These are phyloP conservation scores for Rhizopus arrhizus DNA, from an alignment of 371 early-diverging fungal genomes.

Conservation along the genomic window DNA sequence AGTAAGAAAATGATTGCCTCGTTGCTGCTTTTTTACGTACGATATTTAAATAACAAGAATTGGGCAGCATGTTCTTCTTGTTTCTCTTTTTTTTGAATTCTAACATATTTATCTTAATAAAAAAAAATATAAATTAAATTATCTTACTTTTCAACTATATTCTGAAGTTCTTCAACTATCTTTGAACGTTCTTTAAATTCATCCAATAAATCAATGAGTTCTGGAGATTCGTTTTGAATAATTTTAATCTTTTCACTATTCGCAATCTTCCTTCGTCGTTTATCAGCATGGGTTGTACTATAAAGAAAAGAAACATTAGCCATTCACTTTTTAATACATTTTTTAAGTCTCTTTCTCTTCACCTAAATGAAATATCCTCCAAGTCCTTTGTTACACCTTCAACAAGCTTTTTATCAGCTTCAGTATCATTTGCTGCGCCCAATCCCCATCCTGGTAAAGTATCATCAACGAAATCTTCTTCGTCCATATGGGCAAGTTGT, in stretches of 20 bases:
- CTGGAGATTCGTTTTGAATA: conserved; percentile 80
- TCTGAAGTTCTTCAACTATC: conserved; percentile 36
- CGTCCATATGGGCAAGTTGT: conserved; percentile 74
- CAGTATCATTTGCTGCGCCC: conserved; percentile 39
- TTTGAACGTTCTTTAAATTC: conserved; percentile 72
- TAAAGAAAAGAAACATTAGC: too few relatives aligned
- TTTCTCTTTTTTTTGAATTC: conserved; percentile 19
- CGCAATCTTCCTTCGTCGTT: conserved; percentile 60
- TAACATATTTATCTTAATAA: conserved; percentile 1
- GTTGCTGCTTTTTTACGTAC: conserved; percentile 22
- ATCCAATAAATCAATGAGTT: conserved; percentile 74
- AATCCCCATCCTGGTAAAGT: conserved; percentile 48
- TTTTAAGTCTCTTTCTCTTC: conserved; percentile 4
- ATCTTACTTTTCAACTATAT: conserved; percentile 36
- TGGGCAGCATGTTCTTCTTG: conserved; percentile 31
- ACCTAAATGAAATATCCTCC: conserved; percentile 57
- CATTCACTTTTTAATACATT: too few relatives aligned
- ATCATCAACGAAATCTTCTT: conserved; percentile 91
- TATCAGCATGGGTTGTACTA: conserved; percentile 36
- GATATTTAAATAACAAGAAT: conserved; percentile 60
- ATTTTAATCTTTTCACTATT: conserved; percentile 71
- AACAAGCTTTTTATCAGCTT: conserved; percentile 45
- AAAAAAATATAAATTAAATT: not conserved
- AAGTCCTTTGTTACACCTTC: conserved; percentile 62
- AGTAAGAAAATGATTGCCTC: conserved; percentile 3